Evolutionary conservation across 495 filamentous ascomycete genomes (phyloP), one percentile per base, ranked within the genome.

Genomic region (Xylaria nigripes): DNA sequence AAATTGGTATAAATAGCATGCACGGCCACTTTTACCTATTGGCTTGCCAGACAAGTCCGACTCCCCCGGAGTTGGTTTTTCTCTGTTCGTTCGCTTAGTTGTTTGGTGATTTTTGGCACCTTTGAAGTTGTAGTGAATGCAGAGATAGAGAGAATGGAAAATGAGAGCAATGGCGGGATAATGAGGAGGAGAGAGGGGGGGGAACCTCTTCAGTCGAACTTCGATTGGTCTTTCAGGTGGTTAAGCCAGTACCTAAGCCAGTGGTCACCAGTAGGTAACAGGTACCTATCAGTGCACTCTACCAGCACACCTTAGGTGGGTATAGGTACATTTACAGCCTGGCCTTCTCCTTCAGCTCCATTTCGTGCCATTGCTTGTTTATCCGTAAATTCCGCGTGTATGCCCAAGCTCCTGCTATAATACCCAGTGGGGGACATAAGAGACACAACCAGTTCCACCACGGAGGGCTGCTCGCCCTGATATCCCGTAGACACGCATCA

Each of bases 371-470:
- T 48, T 71, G 67, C 70, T 70, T 78, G 73, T 86, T 82, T 51
- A 81, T 79, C 67, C 70, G 74, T 69, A 80, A 80, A 70, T 85
- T 88, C 66, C 78, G 70, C 68, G 78, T 80, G 58, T 86, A 79
- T 61, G 76, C 83, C 83, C 83, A 86, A 49, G 76, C 64, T 6
- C 75, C 90, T 55, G 80, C 74, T 9, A 72, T 70, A 25, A 81
- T 81, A 6, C 80, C 90, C 50, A 91, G 54, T 19, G 88, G 87
- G 62, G 91, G 90, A 64, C 74, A 80, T 52, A 83, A 62, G 70
- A 87, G 75, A 58, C 93, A 71, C 63, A 85, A 52, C 83, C 81
- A 86, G 19, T 74, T 78, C 93, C 93, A 96, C 88, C 87, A 90
- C 48, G 74, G 65, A 36, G 87, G 86, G 70, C 86, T 89, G 21